Percentiles rank a stretch among this genome's conserved stretches.
Evolutionary conservation across 106 monocot species (phyloP).

Genomic region (Dioscorea zingiberensis): DNA sequence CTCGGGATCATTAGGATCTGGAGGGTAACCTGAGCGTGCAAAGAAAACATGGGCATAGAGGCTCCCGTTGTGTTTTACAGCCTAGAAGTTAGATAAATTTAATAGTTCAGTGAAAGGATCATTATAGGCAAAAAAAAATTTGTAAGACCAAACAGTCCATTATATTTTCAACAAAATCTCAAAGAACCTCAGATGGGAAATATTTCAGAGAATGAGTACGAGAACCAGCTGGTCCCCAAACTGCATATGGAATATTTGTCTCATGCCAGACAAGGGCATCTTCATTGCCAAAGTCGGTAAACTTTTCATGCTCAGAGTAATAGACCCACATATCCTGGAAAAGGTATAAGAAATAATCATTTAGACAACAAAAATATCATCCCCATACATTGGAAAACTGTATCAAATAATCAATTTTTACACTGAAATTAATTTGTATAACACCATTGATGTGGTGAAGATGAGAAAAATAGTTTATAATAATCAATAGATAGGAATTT

Average conservation of each 20-base stretch:
- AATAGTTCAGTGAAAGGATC: background rate
- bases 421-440: too few species aligned
- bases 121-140: constrained; percentile 1
- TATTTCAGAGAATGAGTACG: constrained; percentile 57
- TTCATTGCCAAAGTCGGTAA: constrained; percentile 82
- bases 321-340: constrained; percentile 95
- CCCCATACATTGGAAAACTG: too few species aligned
- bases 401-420: too few species aligned
- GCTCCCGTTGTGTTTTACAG: constrained; percentile 82
- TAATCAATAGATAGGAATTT: too few species aligned
- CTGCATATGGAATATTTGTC: constrained; percentile 85
- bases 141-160: too few species aligned
- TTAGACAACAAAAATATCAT: too few species aligned
- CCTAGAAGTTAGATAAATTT: constrained; percentile 21
- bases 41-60: constrained; percentile 97
- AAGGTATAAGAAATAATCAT: background rate
- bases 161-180: too few species aligned
- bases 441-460: too few species aligned
- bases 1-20: constrained; percentile 89
- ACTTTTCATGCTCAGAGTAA: constrained; percentile 75
- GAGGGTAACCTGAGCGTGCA: constrained; percentile 82
- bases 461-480: too few species aligned
- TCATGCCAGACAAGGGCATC: constrained; percentile 95
- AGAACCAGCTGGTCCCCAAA: constrained; percentile 67
- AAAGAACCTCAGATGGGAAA: constrained; percentile 78